These are phyloP conservation scores for Kodamaea fungicola DNA, from an alignment of 1,139 yeast genomes.

Conservation along the genomic window DNA sequence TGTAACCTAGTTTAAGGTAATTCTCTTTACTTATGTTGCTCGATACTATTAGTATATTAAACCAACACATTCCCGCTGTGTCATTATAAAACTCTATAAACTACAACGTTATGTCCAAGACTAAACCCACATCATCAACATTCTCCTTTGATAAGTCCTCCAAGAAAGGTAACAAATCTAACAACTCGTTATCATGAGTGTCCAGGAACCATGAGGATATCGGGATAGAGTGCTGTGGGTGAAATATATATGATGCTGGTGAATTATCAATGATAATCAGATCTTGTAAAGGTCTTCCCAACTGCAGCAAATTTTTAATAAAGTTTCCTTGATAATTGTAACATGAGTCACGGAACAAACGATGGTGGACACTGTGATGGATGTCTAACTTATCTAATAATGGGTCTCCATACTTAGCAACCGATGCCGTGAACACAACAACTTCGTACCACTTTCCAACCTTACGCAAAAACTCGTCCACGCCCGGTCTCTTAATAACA, in stretches of 20 bases:
- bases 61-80: too few relatives aligned
- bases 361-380: slow-evolving; percentile 74
- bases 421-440: slow-evolving; percentile 95
- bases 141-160: slow-evolving; percentile 69
- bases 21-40: too few relatives aligned
- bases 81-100: slow-evolving; percentile 7
- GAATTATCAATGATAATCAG: slow-evolving; percentile 92
- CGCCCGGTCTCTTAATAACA: slow-evolving; percentile 97
- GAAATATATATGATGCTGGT: slow-evolving; percentile 94
- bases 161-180: slow-evolving; percentile 86
- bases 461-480: slow-evolving; percentile 80
- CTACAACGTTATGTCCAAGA: slow-evolving; percentile 65
- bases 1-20: too few relatives aligned
- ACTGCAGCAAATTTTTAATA: slow-evolving; percentile 87
- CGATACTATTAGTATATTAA: too few relatives aligned
- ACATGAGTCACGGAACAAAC: slow-evolving; percentile 80
- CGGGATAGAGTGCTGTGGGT: slow-evolving; percentile 98
- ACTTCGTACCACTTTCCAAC: slow-evolving; percentile 91
- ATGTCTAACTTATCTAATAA: slow-evolving; percentile 81
- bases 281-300: slow-evolving; percentile 87
- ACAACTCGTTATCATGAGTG: slow-evolving; percentile 90
- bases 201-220: slow-evolving; percentile 98
- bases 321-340: slow-evolving; percentile 78
- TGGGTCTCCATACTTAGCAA: slow-evolving; percentile 94
- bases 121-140: slow-evolving; percentile 81